phyloP scores from a whole-genome alignment of 2,329 filamentous ascomycete genomes.

The Fusarium begoniae region DNA sequence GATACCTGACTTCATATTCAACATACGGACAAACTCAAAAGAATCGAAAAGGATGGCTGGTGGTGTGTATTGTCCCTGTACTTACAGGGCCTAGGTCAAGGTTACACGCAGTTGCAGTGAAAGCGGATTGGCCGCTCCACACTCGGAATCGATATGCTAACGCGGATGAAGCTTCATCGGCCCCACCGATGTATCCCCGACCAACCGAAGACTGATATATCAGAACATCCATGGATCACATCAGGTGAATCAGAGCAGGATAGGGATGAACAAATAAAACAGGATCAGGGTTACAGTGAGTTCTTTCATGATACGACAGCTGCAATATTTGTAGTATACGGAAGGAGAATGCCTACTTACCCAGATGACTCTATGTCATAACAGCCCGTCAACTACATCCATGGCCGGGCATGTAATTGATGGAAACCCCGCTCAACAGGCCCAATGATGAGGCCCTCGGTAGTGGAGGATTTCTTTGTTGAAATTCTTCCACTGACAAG shows the following conservation, averaged over 20 bases:
- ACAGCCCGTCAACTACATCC: neutral
- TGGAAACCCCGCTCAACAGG: slow-evolving; percentile 19
- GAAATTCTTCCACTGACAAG: slow-evolving; percentile 4
- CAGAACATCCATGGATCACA: slow-evolving; percentile 39
- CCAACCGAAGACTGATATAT: slow-evolving; percentile 34
- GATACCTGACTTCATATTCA: neutral
- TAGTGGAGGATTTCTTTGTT: slow-evolving; percentile 4
- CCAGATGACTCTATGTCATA: neutral
- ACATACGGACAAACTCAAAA: neutral
- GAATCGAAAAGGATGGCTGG: neutral
- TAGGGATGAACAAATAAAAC: slow-evolving; percentile 9
- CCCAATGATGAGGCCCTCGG: slow-evolving; percentile 12
- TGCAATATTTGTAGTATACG: neutral
- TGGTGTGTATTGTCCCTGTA: slow-evolving; percentile 37
- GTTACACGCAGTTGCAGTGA: slow-evolving; percentile 39
- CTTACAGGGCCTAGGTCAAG: slow-evolving; percentile 37
- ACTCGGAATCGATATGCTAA: slow-evolving; percentile 30
- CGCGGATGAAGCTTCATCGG: slow-evolving; percentile 38
- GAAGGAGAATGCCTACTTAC: neutral
- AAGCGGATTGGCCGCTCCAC: slow-evolving; percentile 44
- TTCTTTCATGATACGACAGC: neutral
- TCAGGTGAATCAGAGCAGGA: slow-evolving; percentile 34
- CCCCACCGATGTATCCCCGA: slow-evolving; percentile 33
- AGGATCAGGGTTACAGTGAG: neutral
- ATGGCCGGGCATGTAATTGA: neutral